Percentiles rank a stretch among this genome's conserved stretches.
Conservation (phyloP, 805 yeast species). For the Zygotorulaspora sp. region DNA sequence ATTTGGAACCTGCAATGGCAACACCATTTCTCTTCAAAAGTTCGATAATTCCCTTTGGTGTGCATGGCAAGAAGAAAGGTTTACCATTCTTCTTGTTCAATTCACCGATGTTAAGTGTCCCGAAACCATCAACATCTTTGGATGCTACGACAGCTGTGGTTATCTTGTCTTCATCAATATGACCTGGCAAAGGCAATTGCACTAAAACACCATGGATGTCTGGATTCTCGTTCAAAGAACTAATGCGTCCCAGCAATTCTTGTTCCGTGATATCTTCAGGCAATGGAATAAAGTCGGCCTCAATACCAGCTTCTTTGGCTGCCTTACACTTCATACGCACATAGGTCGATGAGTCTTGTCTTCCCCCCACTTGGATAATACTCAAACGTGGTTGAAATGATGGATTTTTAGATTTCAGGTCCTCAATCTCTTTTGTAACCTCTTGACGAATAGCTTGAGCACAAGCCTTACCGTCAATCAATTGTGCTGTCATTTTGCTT, state of each 20-base stretch:
- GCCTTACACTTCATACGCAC: conserved; percentile 90
- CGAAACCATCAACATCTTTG: conserved; percentile 96
- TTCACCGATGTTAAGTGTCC: conserved; percentile 84
- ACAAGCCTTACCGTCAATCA: conserved; percentile 59
- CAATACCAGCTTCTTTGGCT: conserved; percentile 75
- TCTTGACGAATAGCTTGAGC: conserved; percentile 49
- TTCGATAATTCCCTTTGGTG: conserved; percentile 89
- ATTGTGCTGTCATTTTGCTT: conserved; percentile 19
- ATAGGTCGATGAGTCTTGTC: conserved; percentile 89
- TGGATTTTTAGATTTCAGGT: conserved; percentile 40
- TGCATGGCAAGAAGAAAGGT: conserved; percentile 86
- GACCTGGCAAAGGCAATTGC: conserved; percentile 84
- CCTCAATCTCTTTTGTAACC: conserved; percentile 47
- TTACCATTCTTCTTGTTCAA: conserved; percentile 79
- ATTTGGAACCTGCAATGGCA: conserved; percentile 67
- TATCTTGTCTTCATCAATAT: conserved; percentile 69
- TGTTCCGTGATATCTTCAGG: conserved; percentile 58
- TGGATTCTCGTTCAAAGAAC: conserved; percentile 65
- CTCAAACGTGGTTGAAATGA: conserved; percentile 71
- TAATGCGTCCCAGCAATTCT: conserved; percentile 55
- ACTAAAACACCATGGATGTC: conserved; percentile 81
- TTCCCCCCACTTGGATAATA: conserved; percentile 82
- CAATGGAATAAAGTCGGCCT: conserved; percentile 60
- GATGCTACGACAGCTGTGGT: conserved; percentile 76
- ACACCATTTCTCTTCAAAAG: conserved; percentile 68